Conservation (phyloP, 331 rosid species). For the Malus hybrid region DNA sequence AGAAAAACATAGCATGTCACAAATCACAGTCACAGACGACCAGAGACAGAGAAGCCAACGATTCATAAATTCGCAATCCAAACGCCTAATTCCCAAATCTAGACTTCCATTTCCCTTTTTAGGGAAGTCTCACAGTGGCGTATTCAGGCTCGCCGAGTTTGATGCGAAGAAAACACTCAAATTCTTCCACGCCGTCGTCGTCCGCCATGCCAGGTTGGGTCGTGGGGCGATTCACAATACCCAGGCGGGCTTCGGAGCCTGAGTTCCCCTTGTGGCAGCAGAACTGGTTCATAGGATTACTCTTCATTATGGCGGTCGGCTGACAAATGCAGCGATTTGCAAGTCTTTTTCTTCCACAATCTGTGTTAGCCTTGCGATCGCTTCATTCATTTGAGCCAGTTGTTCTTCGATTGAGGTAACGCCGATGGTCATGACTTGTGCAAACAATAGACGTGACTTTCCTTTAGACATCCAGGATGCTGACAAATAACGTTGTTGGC, state of each 20-base stretch:
- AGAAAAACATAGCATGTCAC: background rate
- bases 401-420: too few species aligned
- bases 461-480: too few species aligned
- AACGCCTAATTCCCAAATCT: too few species aligned
- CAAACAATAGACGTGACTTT: too few species aligned
- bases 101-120: background rate
- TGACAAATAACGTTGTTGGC: too few species aligned
- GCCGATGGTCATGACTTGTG: too few species aligned
- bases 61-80: too few species aligned
- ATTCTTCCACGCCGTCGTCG: slow-evolving; percentile 26
- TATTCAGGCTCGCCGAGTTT: slow-evolving; percentile 65
- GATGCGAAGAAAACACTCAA: slow-evolving; percentile 72
- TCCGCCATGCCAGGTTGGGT: slow-evolving; percentile 52
- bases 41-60: background rate
- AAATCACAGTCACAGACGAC: background rate
- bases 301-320: slow-evolving; percentile 72
- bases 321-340: background rate
- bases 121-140: slow-evolving; percentile 65
- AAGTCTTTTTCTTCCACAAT: too few species aligned
- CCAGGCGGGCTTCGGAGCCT: slow-evolving; percentile 37
- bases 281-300: slow-evolving; percentile 79
- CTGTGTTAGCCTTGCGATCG: too few species aligned
- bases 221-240: slow-evolving; percentile 36
- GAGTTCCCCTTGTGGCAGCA: slow-evolving; percentile 82
- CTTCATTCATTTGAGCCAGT: too few species aligned